A percentile compares a stretch with the other conserved stretches of the same genome.
phyloP scores from a whole-genome alignment of 371 early-diverging fungal genomes.

The Lichtheimia hyalospora region DNA sequence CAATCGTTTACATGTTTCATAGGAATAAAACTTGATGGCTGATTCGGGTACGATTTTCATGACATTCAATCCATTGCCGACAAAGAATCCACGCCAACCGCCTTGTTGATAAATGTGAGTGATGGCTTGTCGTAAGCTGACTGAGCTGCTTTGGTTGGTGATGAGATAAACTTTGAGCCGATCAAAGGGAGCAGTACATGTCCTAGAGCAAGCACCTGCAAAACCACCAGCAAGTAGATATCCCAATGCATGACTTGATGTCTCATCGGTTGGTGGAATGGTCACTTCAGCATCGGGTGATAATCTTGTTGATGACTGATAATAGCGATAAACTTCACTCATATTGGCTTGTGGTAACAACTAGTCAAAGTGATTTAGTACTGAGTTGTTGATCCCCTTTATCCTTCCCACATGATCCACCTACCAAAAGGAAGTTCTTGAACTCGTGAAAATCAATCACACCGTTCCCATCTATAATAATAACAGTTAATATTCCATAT shows the following conservation, averaged over 20 bases:
- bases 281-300: constrained; percentile 69
- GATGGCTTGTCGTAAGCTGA: constrained; percentile 30
- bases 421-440: constrained; percentile 70
- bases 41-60: constrained; percentile 83
- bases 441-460: constrained; percentile 68
- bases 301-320: constrained; percentile 60
- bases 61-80: constrained; percentile 82
- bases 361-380: constrained; percentile 4
- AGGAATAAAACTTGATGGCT: constrained; percentile 73
- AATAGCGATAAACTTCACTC: constrained; percentile 67
- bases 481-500: background rate
- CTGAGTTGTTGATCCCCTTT: background rate
- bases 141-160: constrained; percentile 39
- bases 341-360: constrained; percentile 39
- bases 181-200: constrained; percentile 84
- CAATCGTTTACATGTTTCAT: constrained; percentile 60
- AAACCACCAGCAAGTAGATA: constrained; percentile 78
- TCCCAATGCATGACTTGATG: constrained; percentile 45
- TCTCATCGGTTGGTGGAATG: constrained; percentile 57
- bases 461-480: constrained; percentile 53
- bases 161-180: constrained; percentile 78
- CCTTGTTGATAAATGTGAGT: constrained; percentile 59
- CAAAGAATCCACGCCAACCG: constrained; percentile 72
- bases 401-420: constrained; percentile 1
- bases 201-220: constrained; percentile 78